These are phyloP conservation scores for Globisporangium rhizosaccharum DNA, from an alignment of 352 stramenopile species.

Conservation along the genomic window DNA sequence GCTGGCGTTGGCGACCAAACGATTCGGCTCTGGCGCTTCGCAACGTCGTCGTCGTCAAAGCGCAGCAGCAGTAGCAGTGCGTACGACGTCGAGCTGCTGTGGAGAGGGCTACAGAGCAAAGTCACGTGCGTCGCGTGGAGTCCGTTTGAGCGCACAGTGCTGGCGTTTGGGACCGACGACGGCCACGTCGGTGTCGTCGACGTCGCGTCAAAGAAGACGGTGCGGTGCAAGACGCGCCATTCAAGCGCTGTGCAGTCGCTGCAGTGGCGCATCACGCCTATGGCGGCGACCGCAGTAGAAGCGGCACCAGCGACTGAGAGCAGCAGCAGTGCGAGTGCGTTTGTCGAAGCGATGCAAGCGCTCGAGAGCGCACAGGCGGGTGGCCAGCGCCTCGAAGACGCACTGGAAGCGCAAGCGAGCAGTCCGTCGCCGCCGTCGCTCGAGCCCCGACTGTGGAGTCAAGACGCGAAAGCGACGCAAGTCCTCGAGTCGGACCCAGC, in stretches of 20 bases:
- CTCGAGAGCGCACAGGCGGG: constrained; percentile 43
- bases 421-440: background rate
- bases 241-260: constrained; percentile 31
- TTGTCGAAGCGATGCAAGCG: constrained; percentile 42
- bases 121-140: constrained; percentile 65
- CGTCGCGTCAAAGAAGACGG: constrained; percentile 42
- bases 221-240: constrained; percentile 43
- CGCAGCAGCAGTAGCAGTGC: constrained; percentile 13
- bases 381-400: constrained; percentile 45
- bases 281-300: background rate
- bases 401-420: constrained; percentile 26
- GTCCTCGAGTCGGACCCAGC: constrained; percentile 37
- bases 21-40: constrained; percentile 58
- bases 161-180: constrained; percentile 75
- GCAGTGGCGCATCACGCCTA: constrained; percentile 28
- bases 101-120: constrained; percentile 78
- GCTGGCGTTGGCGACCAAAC: constrained; percentile 68
- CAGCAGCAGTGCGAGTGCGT: constrained; percentile 13
- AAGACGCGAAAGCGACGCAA: constrained; percentile 18
- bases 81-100: constrained; percentile 40
- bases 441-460: constrained; percentile 38
- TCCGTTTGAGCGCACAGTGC: constrained; percentile 35
- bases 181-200: constrained; percentile 59
- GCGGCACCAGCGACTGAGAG: background rate
- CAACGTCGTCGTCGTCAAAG: constrained; percentile 7